Evolutionary conservation across 768 basidiomycete genomes (phyloP), one percentile per base, ranked within the genome.

Genomic region (Goffeauzyma gilvescens): DNA sequence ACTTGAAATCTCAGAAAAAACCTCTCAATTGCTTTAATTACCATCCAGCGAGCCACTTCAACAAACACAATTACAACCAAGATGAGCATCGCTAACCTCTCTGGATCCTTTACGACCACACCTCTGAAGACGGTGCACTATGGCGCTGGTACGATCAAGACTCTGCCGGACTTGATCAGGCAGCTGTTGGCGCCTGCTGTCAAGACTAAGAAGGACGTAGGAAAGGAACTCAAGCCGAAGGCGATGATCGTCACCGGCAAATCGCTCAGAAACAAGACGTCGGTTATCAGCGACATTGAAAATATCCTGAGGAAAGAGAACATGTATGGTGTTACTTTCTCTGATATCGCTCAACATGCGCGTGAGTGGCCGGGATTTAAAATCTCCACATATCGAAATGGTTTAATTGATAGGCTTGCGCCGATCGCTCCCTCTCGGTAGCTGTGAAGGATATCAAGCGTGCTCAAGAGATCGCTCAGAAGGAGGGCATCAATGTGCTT

Each of bases 161-260:
- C 72, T 0, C 76, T 76, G 9, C 69, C 83, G 28, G 78, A 78
- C 6, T 72, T 71, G 54, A 62, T 82, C 12, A 65, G 81, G 45
- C 50, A 18, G 59, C 57, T 7, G 53, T 82, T 26, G 71, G 70
- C 18, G 72, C 68, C 22, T 74, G 69, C 6, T 22, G 17, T 13
- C n/a, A 36, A 13, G 13, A 9, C 7, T 18, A 28, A 21, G 34
- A 9, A 24, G 13, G 18, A 21, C 7, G 15, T 24, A 17, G 26
- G 33, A 30, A 26, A 40, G 30, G 20, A 35, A 23, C 39, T 35
- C 5, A 32, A 46, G 24, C 36, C 39, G 56, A 79, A 73, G 60
- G 81, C 75, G 2, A 59, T 83, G 22, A 58, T 83, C 41, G 70
- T 83, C 34, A 83, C 81, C 2, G 80, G 81, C 22, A 75, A 65